phyloP scores from a whole-genome alignment of 2,329 filamentous ascomycete genomes.

The Aureobasidium melanogenum region DNA sequence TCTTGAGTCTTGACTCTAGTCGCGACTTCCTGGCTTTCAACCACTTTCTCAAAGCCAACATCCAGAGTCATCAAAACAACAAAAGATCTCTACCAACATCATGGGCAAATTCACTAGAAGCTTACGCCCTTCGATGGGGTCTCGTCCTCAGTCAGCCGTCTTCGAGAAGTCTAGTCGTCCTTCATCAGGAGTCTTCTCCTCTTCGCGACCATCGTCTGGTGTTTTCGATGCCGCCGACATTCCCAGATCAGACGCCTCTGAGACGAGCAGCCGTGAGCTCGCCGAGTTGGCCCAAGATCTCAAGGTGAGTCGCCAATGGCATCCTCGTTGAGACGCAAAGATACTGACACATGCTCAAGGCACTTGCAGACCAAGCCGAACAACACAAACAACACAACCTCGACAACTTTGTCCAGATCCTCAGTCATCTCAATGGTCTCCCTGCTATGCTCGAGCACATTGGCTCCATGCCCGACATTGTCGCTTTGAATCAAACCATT shows the following conservation, averaged over 20 bases:
- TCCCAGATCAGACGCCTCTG: background rate
- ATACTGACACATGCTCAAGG: background rate
- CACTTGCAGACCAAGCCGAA: slow-evolving; percentile 5
- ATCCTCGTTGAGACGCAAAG: background rate
- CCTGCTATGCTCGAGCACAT: slow-evolving; percentile 7
- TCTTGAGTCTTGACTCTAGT: background rate
- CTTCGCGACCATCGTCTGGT: background rate
- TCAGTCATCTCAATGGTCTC: background rate
- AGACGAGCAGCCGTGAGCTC: background rate
- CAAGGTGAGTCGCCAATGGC: background rate
- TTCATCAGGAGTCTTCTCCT: slow-evolving; percentile 1
- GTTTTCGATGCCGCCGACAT: background rate
- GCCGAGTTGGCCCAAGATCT: slow-evolving; percentile 7
- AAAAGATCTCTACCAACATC: background rate
- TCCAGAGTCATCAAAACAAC: background rate
- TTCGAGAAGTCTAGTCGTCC: slow-evolving; percentile 1
- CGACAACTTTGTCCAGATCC: slow-evolving; percentile 6
- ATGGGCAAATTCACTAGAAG: slow-evolving; percentile 2
- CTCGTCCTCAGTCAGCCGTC: background rate
- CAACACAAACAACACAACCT: slow-evolving; percentile 7
- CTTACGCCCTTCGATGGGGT: slow-evolving; percentile 4
- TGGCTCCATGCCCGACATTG: background rate
- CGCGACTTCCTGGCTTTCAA: background rate
- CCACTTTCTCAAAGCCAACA: background rate
- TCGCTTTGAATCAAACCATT: background rate